Conservation (phyloP, 2,329 filamentous ascomycete genomes). For the Nigrospora sphaerica region DNA sequence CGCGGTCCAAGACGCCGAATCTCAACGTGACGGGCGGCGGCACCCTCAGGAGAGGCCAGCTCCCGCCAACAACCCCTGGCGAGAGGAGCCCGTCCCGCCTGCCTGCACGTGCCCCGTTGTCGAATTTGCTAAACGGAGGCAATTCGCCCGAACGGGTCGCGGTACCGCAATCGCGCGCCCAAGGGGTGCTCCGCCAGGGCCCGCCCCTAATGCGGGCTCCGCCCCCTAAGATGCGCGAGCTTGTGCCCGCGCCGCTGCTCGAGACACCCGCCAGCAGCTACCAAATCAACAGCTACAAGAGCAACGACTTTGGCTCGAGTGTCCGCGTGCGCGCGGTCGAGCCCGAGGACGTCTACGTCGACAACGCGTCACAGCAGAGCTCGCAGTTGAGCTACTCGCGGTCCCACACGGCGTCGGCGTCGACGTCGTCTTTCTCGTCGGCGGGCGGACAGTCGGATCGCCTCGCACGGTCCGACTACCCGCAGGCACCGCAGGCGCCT, state of each 20-base stretch:
- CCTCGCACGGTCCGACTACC: slow-evolving; percentile 26
- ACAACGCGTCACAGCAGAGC: slow-evolving; percentile 39
- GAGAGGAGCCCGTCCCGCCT: slow-evolving; percentile 58
- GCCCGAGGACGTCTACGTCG: slow-evolving; percentile 84
- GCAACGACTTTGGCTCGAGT: slow-evolving; percentile 41
- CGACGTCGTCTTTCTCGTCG: slow-evolving; percentile 26
- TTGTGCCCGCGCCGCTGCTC: slow-evolving; percentile 46
- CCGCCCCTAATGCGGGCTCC: slow-evolving; percentile 57
- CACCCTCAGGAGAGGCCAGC: slow-evolving; percentile 25
- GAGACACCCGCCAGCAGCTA: slow-evolving; percentile 43
- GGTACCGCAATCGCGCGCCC: slow-evolving; percentile 30
- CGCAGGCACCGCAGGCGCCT: slow-evolving; percentile 26
- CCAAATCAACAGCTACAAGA: slow-evolving; percentile 40
- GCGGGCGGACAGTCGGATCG: slow-evolving; percentile 30
- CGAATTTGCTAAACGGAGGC: slow-evolving; percentile 60
- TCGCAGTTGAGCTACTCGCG: slow-evolving; percentile 10
- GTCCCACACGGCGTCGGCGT: slow-evolving; percentile 24
- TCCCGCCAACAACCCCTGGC: slow-evolving; percentile 9
- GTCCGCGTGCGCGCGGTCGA: slow-evolving; percentile 46
- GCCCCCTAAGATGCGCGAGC: slow-evolving; percentile 87
- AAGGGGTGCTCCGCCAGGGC: slow-evolving; percentile 42
- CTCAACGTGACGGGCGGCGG: slow-evolving; percentile 22
- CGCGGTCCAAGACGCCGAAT: slow-evolving; percentile 49
- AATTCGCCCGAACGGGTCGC: slow-evolving; percentile 74
- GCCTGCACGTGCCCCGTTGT: slow-evolving; percentile 62